Evolutionary conservation across 1,284 basidiomycete genomes (phyloP).

Genomic region (Mrakiaceae sp.): DNA sequence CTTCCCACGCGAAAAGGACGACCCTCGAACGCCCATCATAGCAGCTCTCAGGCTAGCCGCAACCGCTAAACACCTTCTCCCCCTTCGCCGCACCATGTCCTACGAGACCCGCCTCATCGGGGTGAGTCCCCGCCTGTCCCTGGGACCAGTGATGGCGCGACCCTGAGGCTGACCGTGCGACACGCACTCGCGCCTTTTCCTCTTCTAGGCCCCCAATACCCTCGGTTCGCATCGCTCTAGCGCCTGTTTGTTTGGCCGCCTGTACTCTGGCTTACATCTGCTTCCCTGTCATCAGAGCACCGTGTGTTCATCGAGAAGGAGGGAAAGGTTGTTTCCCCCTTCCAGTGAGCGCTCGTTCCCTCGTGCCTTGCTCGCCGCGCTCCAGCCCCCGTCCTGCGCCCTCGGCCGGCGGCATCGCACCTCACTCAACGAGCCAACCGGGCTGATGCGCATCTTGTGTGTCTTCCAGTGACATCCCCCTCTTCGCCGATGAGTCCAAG

Average conservation of each 20-base stretch:
- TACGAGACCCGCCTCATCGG: conserved; percentile 22
- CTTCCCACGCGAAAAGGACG: background rate
- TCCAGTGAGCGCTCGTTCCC: conserved; percentile 45
- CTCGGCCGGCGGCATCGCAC: background rate
- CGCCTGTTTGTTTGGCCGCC: background rate
- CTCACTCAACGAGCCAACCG: background rate
- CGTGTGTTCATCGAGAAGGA: conserved; percentile 88
- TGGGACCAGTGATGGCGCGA: too few species aligned
- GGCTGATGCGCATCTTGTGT: background rate
- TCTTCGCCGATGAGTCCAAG: conserved; percentile 85
- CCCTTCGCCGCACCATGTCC: conserved; percentile 9
- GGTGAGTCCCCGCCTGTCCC: conserved; percentile 11
- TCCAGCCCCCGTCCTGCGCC: background rate
- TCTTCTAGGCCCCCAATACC: conserved; percentile 61
- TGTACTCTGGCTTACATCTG: conserved; percentile 3
- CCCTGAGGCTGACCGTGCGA: background rate
- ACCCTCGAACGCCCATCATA: conserved; percentile 2
- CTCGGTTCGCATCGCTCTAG: conserved; percentile 51
- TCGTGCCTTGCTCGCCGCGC: background rate
- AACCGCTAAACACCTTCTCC: conserved; percentile 2
- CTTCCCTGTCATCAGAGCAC: conserved; percentile 52
- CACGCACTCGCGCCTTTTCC: background rate
- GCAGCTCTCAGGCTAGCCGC: conserved; percentile 1
- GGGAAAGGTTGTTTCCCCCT: conserved; percentile 73
- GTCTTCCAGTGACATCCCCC: conserved; percentile 61